Evolutionary conservation across 495 filamentous ascomycete genomes (phyloP).

Genomic region (Evernia prunastri): DNA sequence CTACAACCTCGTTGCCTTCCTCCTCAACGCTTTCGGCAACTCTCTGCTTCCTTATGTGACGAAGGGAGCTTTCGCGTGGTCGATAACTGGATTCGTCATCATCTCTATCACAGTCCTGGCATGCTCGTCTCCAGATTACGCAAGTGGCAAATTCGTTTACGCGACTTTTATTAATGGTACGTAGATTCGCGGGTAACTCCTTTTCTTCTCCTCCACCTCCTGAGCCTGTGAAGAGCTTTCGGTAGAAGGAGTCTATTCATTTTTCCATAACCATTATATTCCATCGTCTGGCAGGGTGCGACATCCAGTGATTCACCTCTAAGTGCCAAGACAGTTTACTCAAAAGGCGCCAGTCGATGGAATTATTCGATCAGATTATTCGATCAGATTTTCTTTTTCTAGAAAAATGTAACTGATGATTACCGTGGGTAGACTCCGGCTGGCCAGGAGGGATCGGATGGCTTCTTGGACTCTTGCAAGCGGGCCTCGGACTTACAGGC

Average conservation of each 20-base stretch:
- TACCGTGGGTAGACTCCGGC: slow-evolving; percentile 30
- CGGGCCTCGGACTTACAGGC: slow-evolving; percentile 54
- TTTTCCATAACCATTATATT: background rate
- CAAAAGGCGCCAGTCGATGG: too few species aligned
- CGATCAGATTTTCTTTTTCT: too few species aligned
- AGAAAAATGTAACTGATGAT: background rate
- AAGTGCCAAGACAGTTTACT: too few species aligned
- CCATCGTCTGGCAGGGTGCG: too few species aligned
- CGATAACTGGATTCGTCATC: slow-evolving; percentile 57
- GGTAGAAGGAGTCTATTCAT: background rate
- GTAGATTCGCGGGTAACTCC: background rate
- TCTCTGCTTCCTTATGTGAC: slow-evolving; percentile 57
- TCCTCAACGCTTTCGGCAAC: slow-evolving; percentile 63
- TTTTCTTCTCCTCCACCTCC: background rate
- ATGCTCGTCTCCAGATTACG: slow-evolving; percentile 55
- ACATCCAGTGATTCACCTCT: too few species aligned
- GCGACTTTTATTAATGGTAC: slow-evolving; percentile 52
- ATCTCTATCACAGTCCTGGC: slow-evolving; percentile 62
- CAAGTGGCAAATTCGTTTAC: slow-evolving; percentile 52
- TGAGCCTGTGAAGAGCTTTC: background rate
- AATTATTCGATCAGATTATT: too few species aligned
- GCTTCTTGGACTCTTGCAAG: slow-evolving; percentile 57
- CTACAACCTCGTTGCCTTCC: slow-evolving; percentile 55
- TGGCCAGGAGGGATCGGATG: slow-evolving; percentile 58
- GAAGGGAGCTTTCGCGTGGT: slow-evolving; percentile 59